Conservation (phyloP, 2,329 filamentous ascomycete genomes). For the Cladosporium sp. region DNA sequence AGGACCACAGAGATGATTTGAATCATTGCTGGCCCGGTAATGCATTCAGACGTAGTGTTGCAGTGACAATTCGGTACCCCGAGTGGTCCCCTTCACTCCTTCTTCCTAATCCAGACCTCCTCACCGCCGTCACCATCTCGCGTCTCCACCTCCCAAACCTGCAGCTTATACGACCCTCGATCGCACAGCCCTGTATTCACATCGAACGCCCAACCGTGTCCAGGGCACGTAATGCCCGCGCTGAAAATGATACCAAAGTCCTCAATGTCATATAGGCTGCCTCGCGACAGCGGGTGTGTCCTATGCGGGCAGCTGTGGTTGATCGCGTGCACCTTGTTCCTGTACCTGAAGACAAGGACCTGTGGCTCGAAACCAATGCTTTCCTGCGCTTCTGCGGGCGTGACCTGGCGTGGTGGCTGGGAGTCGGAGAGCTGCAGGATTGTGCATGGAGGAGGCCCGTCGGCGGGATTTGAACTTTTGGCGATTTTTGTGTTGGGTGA, state of each 20-base stretch:
- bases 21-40: no score
- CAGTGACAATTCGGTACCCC: no score
- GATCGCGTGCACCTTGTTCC: slow-evolving; percentile 61
- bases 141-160: slow-evolving; percentile 61
- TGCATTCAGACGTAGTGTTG: no score
- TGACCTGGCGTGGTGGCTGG: background rate
- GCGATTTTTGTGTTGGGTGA: slow-evolving; percentile 38
- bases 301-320: slow-evolving; percentile 71
- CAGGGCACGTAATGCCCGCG: slow-evolving; percentile 62
- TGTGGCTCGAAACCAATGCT: slow-evolving; percentile 46
- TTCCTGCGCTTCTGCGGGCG: slow-evolving; percentile 36
- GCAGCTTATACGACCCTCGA: slow-evolving; percentile 58
- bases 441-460: slow-evolving; percentile 45
- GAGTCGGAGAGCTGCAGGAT: slow-evolving; percentile 41
- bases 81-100: no score
- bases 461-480: slow-evolving; percentile 33
- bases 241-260: slow-evolving; percentile 64
- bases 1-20: no score
- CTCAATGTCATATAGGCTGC: slow-evolving; percentile 65
- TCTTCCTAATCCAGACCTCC: slow-evolving; percentile 32
- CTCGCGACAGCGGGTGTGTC: slow-evolving; percentile 61
- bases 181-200: slow-evolving; percentile 60
- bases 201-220: slow-evolving; percentile 70
- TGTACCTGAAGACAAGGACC: slow-evolving; percentile 62
- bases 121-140: slow-evolving; percentile 20